Evolutionary conservation across 1,284 basidiomycete species (phyloP).

Genomic region (Ustilago xerochloae): DNA sequence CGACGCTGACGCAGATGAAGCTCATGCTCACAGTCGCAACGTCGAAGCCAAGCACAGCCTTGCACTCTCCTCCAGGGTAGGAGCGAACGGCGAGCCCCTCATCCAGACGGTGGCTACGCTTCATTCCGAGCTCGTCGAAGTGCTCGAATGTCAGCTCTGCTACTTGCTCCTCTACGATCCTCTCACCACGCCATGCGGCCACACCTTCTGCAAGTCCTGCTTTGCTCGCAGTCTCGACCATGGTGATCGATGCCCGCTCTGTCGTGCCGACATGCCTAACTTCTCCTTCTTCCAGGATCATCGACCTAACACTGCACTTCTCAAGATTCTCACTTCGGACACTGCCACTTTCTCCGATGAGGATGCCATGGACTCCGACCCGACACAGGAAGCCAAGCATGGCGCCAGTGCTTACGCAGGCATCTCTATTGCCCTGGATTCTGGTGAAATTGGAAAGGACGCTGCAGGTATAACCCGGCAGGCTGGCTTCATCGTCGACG

Average conservation of each 20-base stretch:
- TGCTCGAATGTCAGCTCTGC: slow-evolving; percentile 91
- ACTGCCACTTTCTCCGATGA: slow-evolving; percentile 48
- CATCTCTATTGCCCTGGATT: slow-evolving; percentile 19
- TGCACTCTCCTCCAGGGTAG: slow-evolving; percentile 26
- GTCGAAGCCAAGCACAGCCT: slow-evolving; percentile 37
- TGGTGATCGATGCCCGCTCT: slow-evolving; percentile 82
- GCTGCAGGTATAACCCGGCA: background rate
- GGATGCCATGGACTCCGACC: slow-evolving; percentile 31
- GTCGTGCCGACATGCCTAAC: slow-evolving; percentile 79
- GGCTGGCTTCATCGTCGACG: slow-evolving; percentile 30
- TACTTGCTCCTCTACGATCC: slow-evolving; percentile 84
- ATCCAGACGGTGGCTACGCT: slow-evolving; percentile 51
- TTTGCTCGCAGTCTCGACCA: slow-evolving; percentile 90
- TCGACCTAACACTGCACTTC: slow-evolving; percentile 41
- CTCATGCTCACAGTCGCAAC: background rate
- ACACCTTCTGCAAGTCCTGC: slow-evolving; percentile 91
- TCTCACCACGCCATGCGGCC: slow-evolving; percentile 91
- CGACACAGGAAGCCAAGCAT: slow-evolving; percentile 21
- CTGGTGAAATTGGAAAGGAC: background rate
- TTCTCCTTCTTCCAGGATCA: slow-evolving; percentile 84
- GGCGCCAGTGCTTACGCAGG: slow-evolving; percentile 19
- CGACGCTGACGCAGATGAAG: slow-evolving; percentile 4
- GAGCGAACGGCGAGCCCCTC: slow-evolving; percentile 35
- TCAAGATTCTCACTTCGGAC: slow-evolving; percentile 52
- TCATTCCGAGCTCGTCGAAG: slow-evolving; percentile 74